Conservation (phyloP, 768 basidiomycete genomes). For the Mycena polygramma region DNA sequence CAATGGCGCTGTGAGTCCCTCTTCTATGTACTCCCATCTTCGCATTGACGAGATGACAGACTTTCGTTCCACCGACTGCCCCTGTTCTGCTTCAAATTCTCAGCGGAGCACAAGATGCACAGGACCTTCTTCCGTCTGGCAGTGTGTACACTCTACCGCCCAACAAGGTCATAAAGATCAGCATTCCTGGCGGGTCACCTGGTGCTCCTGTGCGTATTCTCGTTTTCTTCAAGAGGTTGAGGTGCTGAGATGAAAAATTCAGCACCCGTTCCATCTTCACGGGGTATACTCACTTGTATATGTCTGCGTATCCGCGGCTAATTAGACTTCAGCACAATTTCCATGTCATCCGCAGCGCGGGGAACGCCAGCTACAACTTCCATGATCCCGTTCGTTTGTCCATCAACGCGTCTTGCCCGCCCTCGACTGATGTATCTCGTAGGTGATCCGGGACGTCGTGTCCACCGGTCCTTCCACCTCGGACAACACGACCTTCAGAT, state of each 20-base stretch:
- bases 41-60: no score
- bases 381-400: constrained; percentile 53
- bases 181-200: constrained; percentile 51
- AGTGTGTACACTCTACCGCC: constrained; percentile 58
- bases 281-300: constrained; percentile 36
- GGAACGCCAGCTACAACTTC: constrained; percentile 51
- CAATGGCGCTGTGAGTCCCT: constrained; percentile 47
- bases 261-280: constrained; percentile 51
- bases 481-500: constrained; percentile 54
- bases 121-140: constrained; percentile 56
- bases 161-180: constrained; percentile 63
- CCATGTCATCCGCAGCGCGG: constrained; percentile 53
- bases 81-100: constrained; percentile 66
- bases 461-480: constrained; percentile 41
- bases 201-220: constrained; percentile 49
- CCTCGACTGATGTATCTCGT: background rate
- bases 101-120: constrained; percentile 56
- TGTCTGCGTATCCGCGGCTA: background rate
- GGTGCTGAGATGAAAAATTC: background rate
- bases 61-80: constrained; percentile 53
- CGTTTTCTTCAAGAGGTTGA: background rate
- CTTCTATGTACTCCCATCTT: no score
- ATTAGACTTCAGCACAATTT: constrained; percentile 48
- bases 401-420: background rate
- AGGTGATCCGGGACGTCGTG: constrained; percentile 63